These are phyloP conservation scores for Calocybe gangraenosa DNA, from an alignment of 768 basidiomycete genomes.

Conservation along the genomic window DNA sequence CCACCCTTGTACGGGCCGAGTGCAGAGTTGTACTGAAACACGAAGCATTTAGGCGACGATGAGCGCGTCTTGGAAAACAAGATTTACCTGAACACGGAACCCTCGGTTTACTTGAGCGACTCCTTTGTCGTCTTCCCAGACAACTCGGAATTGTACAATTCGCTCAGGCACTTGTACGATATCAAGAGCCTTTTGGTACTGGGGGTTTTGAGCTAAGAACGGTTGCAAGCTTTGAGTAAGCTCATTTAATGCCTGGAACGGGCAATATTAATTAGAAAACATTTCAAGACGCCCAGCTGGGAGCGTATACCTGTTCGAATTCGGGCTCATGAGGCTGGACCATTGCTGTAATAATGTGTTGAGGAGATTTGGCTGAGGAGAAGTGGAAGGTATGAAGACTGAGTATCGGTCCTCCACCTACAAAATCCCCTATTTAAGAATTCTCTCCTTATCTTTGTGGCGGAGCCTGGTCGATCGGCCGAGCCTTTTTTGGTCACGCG, in stretches of 20 bases:
- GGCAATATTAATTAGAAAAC: neutral
- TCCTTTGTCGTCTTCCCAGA: conserved; percentile 73
- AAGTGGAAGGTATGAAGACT: conserved; percentile 1
- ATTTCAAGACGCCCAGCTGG: no score
- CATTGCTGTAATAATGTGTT: conserved; percentile 22
- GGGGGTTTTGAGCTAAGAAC: conserved; percentile 63
- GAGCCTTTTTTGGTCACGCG: neutral
- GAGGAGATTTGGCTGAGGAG: neutral
- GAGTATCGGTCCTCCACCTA: neutral
- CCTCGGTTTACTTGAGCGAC: conserved; percentile 65
- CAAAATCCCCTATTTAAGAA: neutral
- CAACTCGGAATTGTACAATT: conserved; percentile 65
- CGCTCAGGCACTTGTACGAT: conserved; percentile 57
- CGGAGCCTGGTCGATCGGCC: neutral
- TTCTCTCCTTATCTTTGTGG: neutral
- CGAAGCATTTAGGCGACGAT: conserved; percentile 3
- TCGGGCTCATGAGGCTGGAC: conserved; percentile 58
- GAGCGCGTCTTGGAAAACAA: neutral
- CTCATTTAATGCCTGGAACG: conserved; percentile 56
- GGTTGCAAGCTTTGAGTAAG: conserved; percentile 57
- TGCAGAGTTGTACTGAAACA: conserved; percentile 63
- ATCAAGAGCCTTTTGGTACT: conserved; percentile 64
- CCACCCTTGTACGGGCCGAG: conserved; percentile 79
- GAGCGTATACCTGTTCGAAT: conserved; percentile 54
- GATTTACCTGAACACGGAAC: conserved; percentile 64